Conservation (phyloP, 305 asterid species). For the Euphrasia arctica region DNA sequence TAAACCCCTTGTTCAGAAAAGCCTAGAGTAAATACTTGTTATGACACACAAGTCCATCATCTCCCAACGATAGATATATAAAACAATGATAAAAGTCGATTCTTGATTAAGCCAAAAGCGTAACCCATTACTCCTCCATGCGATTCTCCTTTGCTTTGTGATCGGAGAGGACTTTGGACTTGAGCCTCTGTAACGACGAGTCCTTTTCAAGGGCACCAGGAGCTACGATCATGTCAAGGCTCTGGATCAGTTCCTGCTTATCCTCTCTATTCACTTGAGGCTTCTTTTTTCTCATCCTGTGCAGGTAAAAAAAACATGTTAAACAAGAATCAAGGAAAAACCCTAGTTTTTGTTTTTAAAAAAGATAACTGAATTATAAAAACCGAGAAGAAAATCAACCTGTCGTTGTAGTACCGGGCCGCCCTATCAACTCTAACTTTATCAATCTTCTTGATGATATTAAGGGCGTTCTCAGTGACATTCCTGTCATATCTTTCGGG, state of each 20-base stretch:
- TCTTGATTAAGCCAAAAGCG: background rate
- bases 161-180: constrained; percentile 45
- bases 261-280: constrained; percentile 40
- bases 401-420: constrained; percentile 47
- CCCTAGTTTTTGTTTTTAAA: background rate
- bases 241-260: constrained; percentile 45
- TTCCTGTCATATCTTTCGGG: constrained; percentile 87
- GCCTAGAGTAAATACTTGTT: background rate
- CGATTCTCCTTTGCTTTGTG: constrained; percentile 33
- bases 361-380: background rate
- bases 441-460: constrained; percentile 74
- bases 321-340: background rate
- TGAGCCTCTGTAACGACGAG: constrained; percentile 44
- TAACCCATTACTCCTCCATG: constrained; percentile 54
- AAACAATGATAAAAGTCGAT: background rate
- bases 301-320: constrained; percentile 1
- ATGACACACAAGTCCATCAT: background rate
- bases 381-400: constrained; percentile 37
- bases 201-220: constrained; percentile 43
- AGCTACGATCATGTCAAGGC: constrained; percentile 61
- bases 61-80: background rate
- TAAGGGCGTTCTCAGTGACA: constrained; percentile 61
- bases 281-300: constrained; percentile 69
- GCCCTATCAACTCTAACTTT: constrained; percentile 72
- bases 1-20: background rate